Base-by-base conservation (phyloP, 345 rosid species). In the Lumnitzera racemosa region DNA sequence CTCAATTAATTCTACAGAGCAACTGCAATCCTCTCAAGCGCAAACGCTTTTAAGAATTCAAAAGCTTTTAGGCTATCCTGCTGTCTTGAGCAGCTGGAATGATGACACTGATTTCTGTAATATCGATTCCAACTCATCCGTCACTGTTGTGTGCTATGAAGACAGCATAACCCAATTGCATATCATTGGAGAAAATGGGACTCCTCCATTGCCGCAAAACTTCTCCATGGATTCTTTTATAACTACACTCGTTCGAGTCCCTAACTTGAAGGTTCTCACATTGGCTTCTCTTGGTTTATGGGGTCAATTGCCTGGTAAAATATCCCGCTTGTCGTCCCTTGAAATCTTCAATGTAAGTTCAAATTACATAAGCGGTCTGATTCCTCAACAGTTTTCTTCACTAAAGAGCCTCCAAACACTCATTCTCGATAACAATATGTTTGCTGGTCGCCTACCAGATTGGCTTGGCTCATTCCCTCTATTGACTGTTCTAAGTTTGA, bases 291-390 rank as follows among this genome's bases (percentile, higher is more conserved):
- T 94, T 0, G 99, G 99, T 17, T 71, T 94, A 72, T 86, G 99
- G 99, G 99, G 99, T 48, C 79, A 76, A 12, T 71, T 94, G 62
- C 81, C 99, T 11, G 85, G 81, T 53, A 88, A 90, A 72, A 68
- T 94, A 15, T 70, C 79, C 9, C 86, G 81, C 48, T 68, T 94
- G 11, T 76, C 82, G 0, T 81, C 95, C 0, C 57, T 94, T 24
- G 99, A 94, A 78, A 86, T 90, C 49, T 78, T 94, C 59, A 94
- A 94, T 56, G 66, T 90, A 76, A 90, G 90, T 67, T 88, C 97
- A 5, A 94, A 94, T 71, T 83, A 66, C 60, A 51, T 94, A 23
- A 76, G 71, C 51, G 99, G 89, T 59, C 14, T 81, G 11, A 67
- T 94, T 24, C 96, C 97, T 51, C 70, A 49, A 1, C 85, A 90